Evolutionary conservation across 495 filamentous ascomycete genomes (phyloP), one percentile per base, ranked within the genome.

Genomic region (Evansstolkia leycettana): DNA sequence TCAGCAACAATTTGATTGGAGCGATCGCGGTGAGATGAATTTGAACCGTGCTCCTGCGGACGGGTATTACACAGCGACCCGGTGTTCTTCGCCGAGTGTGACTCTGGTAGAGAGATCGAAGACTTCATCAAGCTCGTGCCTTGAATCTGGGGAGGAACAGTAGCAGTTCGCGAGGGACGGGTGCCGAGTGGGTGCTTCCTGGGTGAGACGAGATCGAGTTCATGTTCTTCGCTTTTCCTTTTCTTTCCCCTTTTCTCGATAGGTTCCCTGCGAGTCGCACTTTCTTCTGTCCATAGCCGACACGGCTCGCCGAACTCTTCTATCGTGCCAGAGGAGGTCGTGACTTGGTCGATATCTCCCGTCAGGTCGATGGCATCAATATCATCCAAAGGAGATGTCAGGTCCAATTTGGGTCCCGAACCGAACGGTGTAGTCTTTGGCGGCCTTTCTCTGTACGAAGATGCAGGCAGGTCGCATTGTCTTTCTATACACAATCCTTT

Each of bases 301-400:
- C 54, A 60, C 20, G 73, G 56, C 11, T 75, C 71, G 7, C 67
- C 64, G 50, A 79, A 69, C 3, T 57, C 51, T 35, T 67, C 58
- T 38, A 65, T 36, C 5, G 62, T 62, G 31, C 53, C 58, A 13
- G 63, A 62, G 12, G 61, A 62, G 12, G 59, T 31, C 25, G 55
- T 41, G 14, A 53, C 45, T 37, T 40, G 46, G 57, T 73, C 60
- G 7, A 47, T 28, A 26, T 73, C 76, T 10, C 67, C 73, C 1
- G 83, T 90, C 26, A 92, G 53, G 46, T 90, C 85, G 37, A 90
- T 69, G 0, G 77, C 60, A 32, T 81, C 78, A 20, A 80, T 62
- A 38, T 52, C 54, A 27, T 48, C 42, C 24, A 52, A 52, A 6
- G 39, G 37, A 5, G 51, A 43, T 10, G 37, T 38, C 2, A 42